Evolutionary conservation across 2,329 filamentous ascomycete species (phyloP).

Genomic region (Colletotrichum tropicale): DNA sequence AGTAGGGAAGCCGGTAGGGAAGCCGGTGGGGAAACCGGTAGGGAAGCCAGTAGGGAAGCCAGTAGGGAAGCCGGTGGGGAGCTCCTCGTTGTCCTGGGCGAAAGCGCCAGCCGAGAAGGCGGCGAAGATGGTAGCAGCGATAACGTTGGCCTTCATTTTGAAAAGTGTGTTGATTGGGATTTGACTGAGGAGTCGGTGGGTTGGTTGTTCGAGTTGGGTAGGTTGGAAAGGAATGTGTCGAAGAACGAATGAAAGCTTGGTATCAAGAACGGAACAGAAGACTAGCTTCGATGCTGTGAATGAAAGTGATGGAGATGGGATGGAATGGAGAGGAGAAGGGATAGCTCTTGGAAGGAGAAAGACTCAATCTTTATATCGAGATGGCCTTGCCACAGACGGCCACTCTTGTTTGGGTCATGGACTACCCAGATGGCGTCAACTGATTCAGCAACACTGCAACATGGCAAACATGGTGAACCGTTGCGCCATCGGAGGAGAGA

Average conservation of each 20-base stretch:
- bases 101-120: constrained; percentile 10
- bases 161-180: neutral
- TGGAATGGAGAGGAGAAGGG: neutral
- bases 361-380: constrained; percentile 2
- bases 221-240: neutral
- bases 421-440: neutral
- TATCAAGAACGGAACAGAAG: constrained; percentile 18
- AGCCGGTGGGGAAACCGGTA: neutral
- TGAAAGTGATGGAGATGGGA: constrained; percentile 12
- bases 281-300: constrained; percentile 17
- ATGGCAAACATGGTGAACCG: neutral
- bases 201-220: neutral
- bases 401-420: neutral
- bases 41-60: constrained; percentile 7
- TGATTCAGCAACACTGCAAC: neutral
- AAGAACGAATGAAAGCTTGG: neutral
- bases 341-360: neutral
- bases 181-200: neutral
- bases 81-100: neutral
- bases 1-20: neutral
- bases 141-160: constrained; percentile 18
- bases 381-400: neutral
- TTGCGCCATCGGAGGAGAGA: constrained; percentile 11
- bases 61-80: constrained; percentile 1
- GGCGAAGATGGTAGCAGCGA: constrained; percentile 14